Conservation (phyloP, 306 rosid genomes). For the Morella rubra region DNA sequence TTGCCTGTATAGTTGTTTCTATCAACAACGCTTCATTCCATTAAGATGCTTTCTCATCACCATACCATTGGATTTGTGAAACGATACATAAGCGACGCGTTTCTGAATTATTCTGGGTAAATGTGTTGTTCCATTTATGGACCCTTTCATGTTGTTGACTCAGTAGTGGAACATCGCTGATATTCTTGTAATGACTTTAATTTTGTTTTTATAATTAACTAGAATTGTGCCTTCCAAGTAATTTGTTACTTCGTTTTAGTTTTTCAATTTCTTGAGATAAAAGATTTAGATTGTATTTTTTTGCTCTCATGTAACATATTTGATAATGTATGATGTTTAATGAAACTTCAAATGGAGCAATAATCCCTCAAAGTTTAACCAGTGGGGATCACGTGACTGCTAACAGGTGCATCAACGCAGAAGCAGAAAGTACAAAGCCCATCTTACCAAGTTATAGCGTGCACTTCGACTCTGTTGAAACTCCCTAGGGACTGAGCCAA, state of each 20-base stretch:
- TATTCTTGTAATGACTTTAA: conserved; percentile 9
- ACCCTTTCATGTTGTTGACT: conserved; percentile 13
- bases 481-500: no score
- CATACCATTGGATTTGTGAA: conserved; percentile 14
- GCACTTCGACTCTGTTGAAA: no score
- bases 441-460: no score
- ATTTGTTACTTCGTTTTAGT: background rate
- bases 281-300: no score
- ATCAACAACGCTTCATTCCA: conserved; percentile 15
- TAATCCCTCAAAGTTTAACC: no score
- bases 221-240: conserved; percentile 3
- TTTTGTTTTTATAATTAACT: conserved; percentile 12
- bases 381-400: no score
- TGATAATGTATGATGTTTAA: background rate
- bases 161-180: conserved; percentile 12
- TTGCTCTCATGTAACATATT: no score
- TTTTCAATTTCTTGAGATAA: background rate
- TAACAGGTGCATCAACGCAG: no score
- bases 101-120: background rate
- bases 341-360: no score
- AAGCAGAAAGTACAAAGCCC: no score
- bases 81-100: background rate
- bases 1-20: conserved; percentile 39
- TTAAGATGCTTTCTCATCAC: conserved; percentile 21
- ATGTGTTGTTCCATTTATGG: conserved; percentile 9